Evolutionary conservation across 2,329 filamentous ascomycete genomes (phyloP).

Genomic region (Helotiales sp.): DNA sequence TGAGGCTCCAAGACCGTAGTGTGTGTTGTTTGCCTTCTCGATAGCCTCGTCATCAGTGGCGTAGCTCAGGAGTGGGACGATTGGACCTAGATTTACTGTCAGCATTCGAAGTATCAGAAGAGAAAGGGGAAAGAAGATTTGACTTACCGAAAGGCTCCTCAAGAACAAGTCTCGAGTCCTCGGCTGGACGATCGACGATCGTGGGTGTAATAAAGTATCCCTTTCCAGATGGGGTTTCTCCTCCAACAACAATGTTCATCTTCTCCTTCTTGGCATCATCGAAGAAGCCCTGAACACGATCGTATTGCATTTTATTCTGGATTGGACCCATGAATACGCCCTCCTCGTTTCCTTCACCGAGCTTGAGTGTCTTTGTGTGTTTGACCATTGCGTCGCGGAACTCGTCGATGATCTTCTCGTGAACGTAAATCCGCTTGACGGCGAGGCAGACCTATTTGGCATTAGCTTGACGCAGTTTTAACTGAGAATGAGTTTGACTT

Average conservation of each 20-base stretch:
- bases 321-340: slow-evolving; percentile 32
- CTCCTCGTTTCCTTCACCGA: slow-evolving; percentile 31
- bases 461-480: too few species aligned
- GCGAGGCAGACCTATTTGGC: slow-evolving; percentile 36
- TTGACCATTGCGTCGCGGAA: slow-evolving; percentile 32
- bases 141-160: slow-evolving; percentile 64
- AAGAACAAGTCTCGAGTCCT: slow-evolving; percentile 57
- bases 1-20: slow-evolving; percentile 1
- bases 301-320: slow-evolving; percentile 33
- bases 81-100: slow-evolving; percentile 50
- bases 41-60: slow-evolving; percentile 56
- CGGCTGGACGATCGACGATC: slow-evolving; percentile 61
- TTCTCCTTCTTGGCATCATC: slow-evolving; percentile 59
- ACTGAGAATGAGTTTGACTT: neutral
- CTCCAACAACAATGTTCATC: slow-evolving; percentile 56
- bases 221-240: slow-evolving; percentile 43
- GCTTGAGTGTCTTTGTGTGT: slow-evolving; percentile 19
- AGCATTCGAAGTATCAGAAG: neutral
- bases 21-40: slow-evolving; percentile 55
- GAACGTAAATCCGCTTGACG: slow-evolving; percentile 34
- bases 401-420: slow-evolving; percentile 32
- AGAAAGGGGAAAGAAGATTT: neutral
- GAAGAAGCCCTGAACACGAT: slow-evolving; percentile 59
- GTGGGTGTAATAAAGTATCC: slow-evolving; percentile 65
- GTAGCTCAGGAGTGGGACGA: slow-evolving; percentile 52